Conservation (phyloP, 192 early-diverging fungal species). For the Mortierella alpina region DNA sequence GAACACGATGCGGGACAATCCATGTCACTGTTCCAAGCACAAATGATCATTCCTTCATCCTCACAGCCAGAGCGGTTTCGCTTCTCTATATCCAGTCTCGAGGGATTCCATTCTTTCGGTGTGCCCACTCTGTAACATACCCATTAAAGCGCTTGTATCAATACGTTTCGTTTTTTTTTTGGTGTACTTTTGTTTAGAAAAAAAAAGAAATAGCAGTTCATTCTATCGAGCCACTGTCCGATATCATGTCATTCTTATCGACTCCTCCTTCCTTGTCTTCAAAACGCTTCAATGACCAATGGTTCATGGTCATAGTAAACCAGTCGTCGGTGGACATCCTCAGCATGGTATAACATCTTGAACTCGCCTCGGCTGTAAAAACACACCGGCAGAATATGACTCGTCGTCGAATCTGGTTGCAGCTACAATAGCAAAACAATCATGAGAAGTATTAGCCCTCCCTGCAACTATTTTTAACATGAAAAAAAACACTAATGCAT, state of each 20-base stretch:
- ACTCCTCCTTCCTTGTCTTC: not conserved
- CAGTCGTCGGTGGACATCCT: constrained; percentile 62
- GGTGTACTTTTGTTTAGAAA: too few relatives aligned
- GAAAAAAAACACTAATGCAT: constrained; percentile 1
- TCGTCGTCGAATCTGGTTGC: constrained; percentile 59
- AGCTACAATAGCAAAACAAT: constrained; percentile 40
- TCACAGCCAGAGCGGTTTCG: constrained; percentile 25
- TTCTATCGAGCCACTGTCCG: too few relatives aligned
- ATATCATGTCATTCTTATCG: too few relatives aligned
- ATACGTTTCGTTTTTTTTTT: too few relatives aligned
- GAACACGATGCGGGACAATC: not conserved
- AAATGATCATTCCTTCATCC: constrained; percentile 22
- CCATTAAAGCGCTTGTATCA: not conserved
- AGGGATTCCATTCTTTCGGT: constrained; percentile 17
- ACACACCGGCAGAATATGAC: constrained; percentile 61
- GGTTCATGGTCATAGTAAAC: constrained; percentile 67
- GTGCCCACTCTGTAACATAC: not conserved
- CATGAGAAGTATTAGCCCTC: not conserved
- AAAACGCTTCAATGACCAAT: constrained; percentile 55
- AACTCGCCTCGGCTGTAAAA: constrained; percentile 67
- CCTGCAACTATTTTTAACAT: not conserved
- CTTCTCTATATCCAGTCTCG: constrained; percentile 24
- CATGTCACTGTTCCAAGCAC: constrained; percentile 37
- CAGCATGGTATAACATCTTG: constrained; percentile 66
- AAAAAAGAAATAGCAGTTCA: too few relatives aligned